phyloP scores from a whole-genome alignment of 2,329 filamentous ascomycete species.

The Aspergillus candidus region DNA sequence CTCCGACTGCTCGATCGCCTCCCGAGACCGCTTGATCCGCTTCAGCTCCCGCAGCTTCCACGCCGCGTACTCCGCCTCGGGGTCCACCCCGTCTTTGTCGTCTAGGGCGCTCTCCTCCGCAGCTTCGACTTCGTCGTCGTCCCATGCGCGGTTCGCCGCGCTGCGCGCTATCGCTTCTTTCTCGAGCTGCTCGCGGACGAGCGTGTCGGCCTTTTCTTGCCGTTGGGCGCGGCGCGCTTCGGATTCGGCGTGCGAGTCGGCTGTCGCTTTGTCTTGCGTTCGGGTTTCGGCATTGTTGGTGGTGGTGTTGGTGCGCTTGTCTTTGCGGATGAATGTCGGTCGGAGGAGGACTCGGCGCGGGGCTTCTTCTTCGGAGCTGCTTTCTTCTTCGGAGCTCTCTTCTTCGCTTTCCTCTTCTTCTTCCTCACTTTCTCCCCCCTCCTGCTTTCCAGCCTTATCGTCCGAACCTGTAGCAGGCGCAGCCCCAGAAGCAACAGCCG shows the following conservation, averaged over 20 bases:
- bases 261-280: constrained; percentile 8
- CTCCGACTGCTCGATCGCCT: constrained; percentile 77
- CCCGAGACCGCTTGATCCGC: constrained; percentile 79
- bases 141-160: constrained; percentile 78
- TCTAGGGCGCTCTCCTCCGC: constrained; percentile 70
- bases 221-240: constrained; percentile 45
- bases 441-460: constrained; percentile 13
- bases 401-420: constrained; percentile 42
- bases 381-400: constrained; percentile 48
- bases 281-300: constrained; percentile 17
- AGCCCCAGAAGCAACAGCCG: constrained; percentile 7
- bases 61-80: constrained; percentile 79
- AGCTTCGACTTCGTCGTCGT: constrained; percentile 60
- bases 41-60: constrained; percentile 92
- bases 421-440: constrained; percentile 41
- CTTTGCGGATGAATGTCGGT: constrained; percentile 63
- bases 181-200: constrained; percentile 84
- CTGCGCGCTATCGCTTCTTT: constrained; percentile 70
- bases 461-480: constrained; percentile 9
- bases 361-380: constrained; percentile 52
- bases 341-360: constrained; percentile 53
- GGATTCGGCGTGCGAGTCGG: constrained; percentile 38
- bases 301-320: constrained; percentile 45
- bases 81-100: constrained; percentile 80
- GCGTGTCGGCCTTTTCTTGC: constrained; percentile 65